A percentile compares a stretch with the other conserved stretches of the same genome.
Evolutionary conservation across 2,329 filamentous ascomycete species (phyloP).

Genomic region (Verticillium nonalfalfae): DNA sequence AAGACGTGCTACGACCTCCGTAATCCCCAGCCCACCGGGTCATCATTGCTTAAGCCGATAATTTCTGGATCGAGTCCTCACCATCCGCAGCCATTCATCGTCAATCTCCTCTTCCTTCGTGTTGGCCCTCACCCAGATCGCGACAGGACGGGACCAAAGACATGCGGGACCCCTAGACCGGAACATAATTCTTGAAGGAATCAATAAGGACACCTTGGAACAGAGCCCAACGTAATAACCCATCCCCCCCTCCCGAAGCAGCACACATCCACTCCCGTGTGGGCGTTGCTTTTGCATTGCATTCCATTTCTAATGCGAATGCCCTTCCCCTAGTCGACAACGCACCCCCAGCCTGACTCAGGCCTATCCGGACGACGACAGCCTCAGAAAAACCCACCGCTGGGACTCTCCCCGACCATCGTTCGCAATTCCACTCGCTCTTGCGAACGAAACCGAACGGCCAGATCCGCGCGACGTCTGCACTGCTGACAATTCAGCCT

Average conservation of each 20-base stretch:
- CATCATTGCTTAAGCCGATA: background rate
- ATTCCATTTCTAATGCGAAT: conserved; percentile 12
- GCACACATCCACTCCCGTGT: background rate
- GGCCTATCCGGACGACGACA: conserved; percentile 2
- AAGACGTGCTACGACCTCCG: background rate
- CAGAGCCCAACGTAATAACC: background rate
- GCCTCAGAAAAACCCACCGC: background rate
- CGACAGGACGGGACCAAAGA: background rate
- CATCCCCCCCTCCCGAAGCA: background rate
- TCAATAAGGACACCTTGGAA: background rate
- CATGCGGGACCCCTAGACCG: background rate
- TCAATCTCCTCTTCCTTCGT: background rate
- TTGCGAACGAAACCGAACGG: background rate
- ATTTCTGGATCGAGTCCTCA: background rate
- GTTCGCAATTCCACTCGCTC: background rate
- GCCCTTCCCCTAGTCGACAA: conserved; percentile 7
- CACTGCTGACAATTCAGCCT: conserved; percentile 7
- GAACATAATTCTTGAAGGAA: background rate
- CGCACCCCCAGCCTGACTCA: conserved; percentile 5
- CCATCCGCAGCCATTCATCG: background rate
- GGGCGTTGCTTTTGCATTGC: background rate
- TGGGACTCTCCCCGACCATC: background rate
- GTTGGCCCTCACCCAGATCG: background rate
- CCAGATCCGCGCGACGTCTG: conserved; percentile 5
- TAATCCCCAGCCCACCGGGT: background rate